Evolutionary conservation across 805 yeast species (phyloP), one percentile per base, ranked within the genome.

Genomic region (Jamesozyma jinghongensis): DNA sequence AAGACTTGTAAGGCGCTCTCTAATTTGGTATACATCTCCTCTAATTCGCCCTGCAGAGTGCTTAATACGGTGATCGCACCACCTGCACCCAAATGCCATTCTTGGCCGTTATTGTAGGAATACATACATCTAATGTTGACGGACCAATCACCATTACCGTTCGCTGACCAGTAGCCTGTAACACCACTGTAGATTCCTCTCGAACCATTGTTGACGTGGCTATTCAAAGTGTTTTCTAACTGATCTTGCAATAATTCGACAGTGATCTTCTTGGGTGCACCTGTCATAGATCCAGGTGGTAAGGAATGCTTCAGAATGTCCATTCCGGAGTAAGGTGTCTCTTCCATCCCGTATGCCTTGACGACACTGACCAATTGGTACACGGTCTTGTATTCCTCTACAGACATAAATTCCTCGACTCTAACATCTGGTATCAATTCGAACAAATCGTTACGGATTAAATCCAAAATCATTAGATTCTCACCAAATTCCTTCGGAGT

Each of bases 211-310:
- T 43, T 31, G 6, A 51, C 40, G 13, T 49, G 51, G 29, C 73
- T 59, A 13, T 63, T 70, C 42, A 66, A 40, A 34, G 57, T 51
- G 1, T 47, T 37, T 18, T 54, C 59, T 19, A 69, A 64, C 11
- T 63, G 44, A 10, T 61, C 50, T 45, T 80, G 83, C 22, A 92
- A 67, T 4, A 94, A 59, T 59, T 90, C 92, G 5, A 92, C 94
- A 0, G 96, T 85, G 44, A 95, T 72, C 51, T 81, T 83, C 65
- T 92, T 92, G 2, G 99, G 99, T 0, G 99, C 99, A 3, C 99
- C 99, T 0, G 99, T 92, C 99, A 92, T 92, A 1, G 97, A 90
- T 0, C 99, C 99, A 0, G 99, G 96, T 3, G 99, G 98, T 28
- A 94, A 66, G 0, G 95, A 77, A 44, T 76, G 76, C 17, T 77